Evolutionary conservation across 2,329 filamentous ascomycete genomes (phyloP).

Genomic region (Hypoxylon sp.): DNA sequence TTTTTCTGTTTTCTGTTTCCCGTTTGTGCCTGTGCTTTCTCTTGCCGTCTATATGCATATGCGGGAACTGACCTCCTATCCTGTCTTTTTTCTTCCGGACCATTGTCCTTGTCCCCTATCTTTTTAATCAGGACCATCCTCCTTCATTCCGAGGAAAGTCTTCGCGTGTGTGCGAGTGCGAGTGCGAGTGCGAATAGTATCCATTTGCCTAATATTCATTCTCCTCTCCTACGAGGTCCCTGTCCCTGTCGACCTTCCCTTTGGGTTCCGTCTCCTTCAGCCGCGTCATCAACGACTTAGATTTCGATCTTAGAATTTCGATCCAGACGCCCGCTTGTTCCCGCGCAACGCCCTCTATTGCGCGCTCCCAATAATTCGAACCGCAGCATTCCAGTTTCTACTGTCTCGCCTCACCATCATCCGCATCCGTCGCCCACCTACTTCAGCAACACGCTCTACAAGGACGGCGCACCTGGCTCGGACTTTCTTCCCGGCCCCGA

Average conservation of each 20-base stretch:
- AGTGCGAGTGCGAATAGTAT: conserved; percentile 20
- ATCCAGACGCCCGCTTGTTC: conserved; percentile 11
- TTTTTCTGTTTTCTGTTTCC: conserved; percentile 10
- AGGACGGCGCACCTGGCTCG: neutral
- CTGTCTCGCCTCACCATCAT: neutral
- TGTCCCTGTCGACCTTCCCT: conserved; percentile 1
- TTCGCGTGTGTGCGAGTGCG: neutral
- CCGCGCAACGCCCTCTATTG: conserved; percentile 16
- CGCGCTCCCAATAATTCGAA: conserved; percentile 18
- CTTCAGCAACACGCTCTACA: conserved; percentile 3
- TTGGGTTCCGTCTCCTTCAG: neutral
- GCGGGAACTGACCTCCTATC: conserved; percentile 34
- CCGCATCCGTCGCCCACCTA: neutral
- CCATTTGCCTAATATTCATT: conserved; percentile 16
- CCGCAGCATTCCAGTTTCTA: conserved; percentile 25
- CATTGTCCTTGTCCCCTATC: neutral
- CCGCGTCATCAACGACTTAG: conserved; percentile 13
- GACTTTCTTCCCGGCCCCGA: neutral
- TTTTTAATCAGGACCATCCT: neutral
- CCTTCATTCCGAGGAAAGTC: conserved; percentile 1
- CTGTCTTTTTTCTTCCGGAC: conserved; percentile 24
- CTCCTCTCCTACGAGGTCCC: neutral
- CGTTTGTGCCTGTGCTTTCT: neutral
- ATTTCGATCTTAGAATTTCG: conserved; percentile 10
- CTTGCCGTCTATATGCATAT: conserved; percentile 8